These are phyloP conservation scores for Suillus brevipes DNA, from an alignment of 768 basidiomycete species.

Conservation along the genomic window DNA sequence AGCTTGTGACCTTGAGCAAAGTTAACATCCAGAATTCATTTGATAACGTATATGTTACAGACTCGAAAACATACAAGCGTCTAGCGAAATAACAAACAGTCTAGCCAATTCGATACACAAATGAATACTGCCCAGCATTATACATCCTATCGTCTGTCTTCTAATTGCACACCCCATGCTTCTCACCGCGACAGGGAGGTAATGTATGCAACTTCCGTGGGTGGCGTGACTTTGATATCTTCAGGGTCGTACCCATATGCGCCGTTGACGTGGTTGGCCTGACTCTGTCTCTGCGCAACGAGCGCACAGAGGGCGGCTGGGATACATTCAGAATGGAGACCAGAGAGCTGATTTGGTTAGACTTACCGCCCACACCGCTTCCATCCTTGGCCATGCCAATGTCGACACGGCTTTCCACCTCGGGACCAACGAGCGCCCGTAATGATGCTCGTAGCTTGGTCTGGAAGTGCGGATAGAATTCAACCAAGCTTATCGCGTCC, in stretches of 20 bases:
- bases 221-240: conserved; percentile 15
- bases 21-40: not conserved
- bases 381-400: conserved; percentile 97
- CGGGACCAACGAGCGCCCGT: conserved; percentile 71
- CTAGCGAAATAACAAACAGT: conserved; percentile 1
- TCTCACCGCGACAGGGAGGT: conserved; percentile 23
- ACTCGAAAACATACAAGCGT: not conserved
- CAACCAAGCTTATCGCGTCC: conserved; percentile 63
- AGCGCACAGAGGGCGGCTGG: conserved; percentile 87
- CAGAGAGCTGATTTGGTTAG: not conserved
- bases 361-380: conserved; percentile 92
- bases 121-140: conserved; percentile 6
- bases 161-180: not conserved
- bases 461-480: conserved; percentile 90
- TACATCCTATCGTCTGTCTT: conserved; percentile 1
- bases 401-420: conserved; percentile 75
- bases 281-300: conserved; percentile 29
- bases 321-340: conserved; percentile 12
- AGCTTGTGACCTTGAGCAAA: not conserved
- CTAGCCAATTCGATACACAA: conserved; percentile 6
- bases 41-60: conserved; percentile 1
- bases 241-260: conserved; percentile 11
- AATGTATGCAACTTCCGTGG: conserved; percentile 17
- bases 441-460: conserved; percentile 72
- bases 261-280: conserved; percentile 15